Conservation (phyloP, 1,139 yeast genomes). For the Geotrichum candidum region DNA sequence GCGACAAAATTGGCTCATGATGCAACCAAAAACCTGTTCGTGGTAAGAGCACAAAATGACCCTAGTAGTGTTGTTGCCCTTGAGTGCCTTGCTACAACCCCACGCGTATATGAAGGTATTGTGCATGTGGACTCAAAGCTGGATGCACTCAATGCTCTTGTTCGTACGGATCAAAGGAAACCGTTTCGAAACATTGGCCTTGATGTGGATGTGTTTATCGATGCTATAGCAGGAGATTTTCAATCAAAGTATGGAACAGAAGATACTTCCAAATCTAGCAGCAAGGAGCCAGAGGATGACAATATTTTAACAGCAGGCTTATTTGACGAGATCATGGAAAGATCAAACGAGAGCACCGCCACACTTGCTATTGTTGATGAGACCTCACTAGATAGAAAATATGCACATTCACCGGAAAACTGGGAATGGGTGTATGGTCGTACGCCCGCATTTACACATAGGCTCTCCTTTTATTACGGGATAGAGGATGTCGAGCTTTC, state of each 20-base stretch:
- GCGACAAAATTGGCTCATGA: slow-evolving; percentile 59
- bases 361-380: slow-evolving; percentile 42
- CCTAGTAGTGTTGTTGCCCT: slow-evolving; percentile 85
- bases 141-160: slow-evolving; percentile 48
- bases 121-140: slow-evolving; percentile 71
- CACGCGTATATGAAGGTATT: slow-evolving; percentile 92
- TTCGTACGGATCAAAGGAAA: slow-evolving; percentile 43
- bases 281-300: neutral
- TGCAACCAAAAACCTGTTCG: slow-evolving; percentile 25
- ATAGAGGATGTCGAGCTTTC: neutral
- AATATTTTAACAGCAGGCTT: slow-evolving; percentile 12
- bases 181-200: slow-evolving; percentile 53
- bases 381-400: slow-evolving; percentile 36
- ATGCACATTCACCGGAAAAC: slow-evolving; percentile 18
- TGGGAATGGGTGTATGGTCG: slow-evolving; percentile 74
- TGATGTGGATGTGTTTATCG: slow-evolving; percentile 43
- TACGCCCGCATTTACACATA: slow-evolving; percentile 60
- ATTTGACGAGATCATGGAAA: neutral
- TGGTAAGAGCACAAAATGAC: slow-evolving; percentile 41
- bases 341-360: slow-evolving; percentile 34
- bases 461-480: slow-evolving; percentile 25
- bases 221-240: slow-evolving; percentile 33
- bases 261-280: neutral
- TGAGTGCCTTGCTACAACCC: slow-evolving; percentile 71
- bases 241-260: slow-evolving; percentile 30